phyloP scores from a whole-genome alignment of 164 flowering plant genomes.

The Paratinospora sagittata region DNA sequence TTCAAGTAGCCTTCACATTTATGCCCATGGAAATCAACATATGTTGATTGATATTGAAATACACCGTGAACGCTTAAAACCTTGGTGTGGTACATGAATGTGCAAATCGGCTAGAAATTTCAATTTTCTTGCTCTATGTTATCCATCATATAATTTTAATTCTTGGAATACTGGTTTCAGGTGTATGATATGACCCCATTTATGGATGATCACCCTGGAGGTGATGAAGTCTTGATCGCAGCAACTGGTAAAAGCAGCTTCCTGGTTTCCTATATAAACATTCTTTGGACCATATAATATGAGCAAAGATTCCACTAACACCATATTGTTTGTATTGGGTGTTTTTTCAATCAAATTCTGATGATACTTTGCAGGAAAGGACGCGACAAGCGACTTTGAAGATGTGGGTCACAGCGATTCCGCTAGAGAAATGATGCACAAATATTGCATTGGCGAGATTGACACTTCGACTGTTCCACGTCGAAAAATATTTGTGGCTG shows the following conservation, averaged over 20 bases:
- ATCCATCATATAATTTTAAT: not conserved
- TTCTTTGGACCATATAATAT: not conserved
- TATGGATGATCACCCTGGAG: constrained; percentile 98
- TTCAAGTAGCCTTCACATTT: no score
- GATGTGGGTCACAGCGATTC: constrained; percentile 87
- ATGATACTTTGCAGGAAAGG: constrained; percentile 56
- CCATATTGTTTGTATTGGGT: not conserved
- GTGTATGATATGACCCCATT: constrained; percentile 84
- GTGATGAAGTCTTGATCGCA: constrained; percentile 74
- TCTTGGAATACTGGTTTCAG: constrained; percentile 28
- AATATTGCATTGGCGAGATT: constrained; percentile 70
- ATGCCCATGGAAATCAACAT: no score
- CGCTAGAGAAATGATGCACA: constrained; percentile 72
- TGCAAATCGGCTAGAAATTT: no score
- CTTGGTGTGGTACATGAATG: no score
- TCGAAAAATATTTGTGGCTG: constrained; percentile 38
- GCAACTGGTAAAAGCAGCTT: constrained; percentile 64
- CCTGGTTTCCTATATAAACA: no score
- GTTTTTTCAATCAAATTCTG: not conserved
- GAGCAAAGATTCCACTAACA: not conserved
- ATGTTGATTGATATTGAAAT: no score
- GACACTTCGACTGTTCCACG: constrained; percentile 58
- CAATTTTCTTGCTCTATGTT: no score
- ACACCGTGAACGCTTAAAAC: no score
- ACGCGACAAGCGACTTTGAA: constrained; percentile 87